These are phyloP conservation scores for Fraxinus paxiana DNA, from an alignment of 305 asterid species.

Conservation along the genomic window DNA sequence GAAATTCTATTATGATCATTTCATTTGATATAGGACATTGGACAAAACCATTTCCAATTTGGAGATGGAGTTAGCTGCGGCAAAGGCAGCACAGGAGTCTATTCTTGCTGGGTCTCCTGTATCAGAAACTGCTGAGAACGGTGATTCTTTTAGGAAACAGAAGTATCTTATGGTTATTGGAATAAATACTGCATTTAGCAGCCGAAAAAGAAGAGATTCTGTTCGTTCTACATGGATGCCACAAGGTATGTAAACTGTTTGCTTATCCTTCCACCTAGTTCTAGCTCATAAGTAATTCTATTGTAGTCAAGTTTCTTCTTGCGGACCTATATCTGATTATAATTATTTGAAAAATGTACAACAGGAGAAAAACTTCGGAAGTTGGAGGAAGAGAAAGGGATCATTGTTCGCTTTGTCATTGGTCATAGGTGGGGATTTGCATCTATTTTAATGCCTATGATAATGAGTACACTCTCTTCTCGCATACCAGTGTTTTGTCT, in stretches of 20 bases:
- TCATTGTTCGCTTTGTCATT: conserved; percentile 78
- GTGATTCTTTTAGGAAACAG: conserved; percentile 36
- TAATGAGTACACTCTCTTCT: background rate
- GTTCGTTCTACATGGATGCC: conserved; percentile 96
- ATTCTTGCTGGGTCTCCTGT: conserved; percentile 65
- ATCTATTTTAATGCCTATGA: background rate
- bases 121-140: conserved; percentile 42
- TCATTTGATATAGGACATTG: conserved; percentile 43
- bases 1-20: conserved; percentile 1
- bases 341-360: background rate
- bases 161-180: conserved; percentile 79
- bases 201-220: conserved; percentile 82
- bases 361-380: conserved; percentile 64
- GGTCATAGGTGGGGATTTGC: conserved; percentile 64
- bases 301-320: conserved; percentile 2
- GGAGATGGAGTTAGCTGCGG: conserved; percentile 82
- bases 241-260: conserved; percentile 45
- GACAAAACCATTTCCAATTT: conserved; percentile 68
- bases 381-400: conserved; percentile 80
- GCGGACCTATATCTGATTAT: conserved; percentile 4
- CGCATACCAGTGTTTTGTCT: background rate
- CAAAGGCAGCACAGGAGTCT: conserved; percentile 71
- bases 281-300: background rate
- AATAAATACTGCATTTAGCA: conserved; percentile 84
- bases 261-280: background rate